A percentile compares a stretch with the other conserved stretches of the same genome.
phyloP scores from a whole-genome alignment of 768 basidiomycete genomes.

The Rhizopogon roseolus region DNA sequence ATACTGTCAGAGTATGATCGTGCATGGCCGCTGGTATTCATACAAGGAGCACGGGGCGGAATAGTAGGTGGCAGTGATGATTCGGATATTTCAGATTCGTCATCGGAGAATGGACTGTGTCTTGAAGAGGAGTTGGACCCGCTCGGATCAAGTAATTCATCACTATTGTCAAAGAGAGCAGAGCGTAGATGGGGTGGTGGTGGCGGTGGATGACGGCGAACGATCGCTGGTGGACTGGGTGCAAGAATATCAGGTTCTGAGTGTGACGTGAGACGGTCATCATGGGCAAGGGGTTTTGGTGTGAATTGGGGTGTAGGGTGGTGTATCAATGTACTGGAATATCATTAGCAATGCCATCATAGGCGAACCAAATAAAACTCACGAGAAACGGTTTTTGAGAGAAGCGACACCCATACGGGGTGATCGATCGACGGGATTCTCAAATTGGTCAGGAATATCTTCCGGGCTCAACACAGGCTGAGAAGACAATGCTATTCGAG shows the following conservation, averaged over 20 bases:
- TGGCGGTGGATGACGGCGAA: conserved; percentile 16
- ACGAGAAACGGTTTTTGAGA: conserved; percentile 44
- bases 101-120: conserved; percentile 26
- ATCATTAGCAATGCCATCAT: neutral
- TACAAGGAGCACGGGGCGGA: conserved; percentile 5
- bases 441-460: neutral
- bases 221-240: conserved; percentile 15
- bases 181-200: conserved; percentile 6
- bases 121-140: conserved; percentile 18
- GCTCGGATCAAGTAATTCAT: conserved; percentile 13
- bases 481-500: neutral
- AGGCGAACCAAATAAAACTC: conserved; percentile 23
- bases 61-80: conserved; percentile 8
- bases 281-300: conserved; percentile 5
- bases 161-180: conserved; percentile 15
- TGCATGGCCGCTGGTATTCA: neutral
- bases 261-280: conserved; percentile 13
- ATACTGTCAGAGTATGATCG: conserved; percentile 9
- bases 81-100: conserved; percentile 23
- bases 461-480: neutral
- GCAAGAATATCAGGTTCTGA: conserved; percentile 20
- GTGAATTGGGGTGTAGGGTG: conserved; percentile 33
- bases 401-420: conserved; percentile 30
- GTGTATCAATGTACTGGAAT: conserved; percentile 20
- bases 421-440: neutral